Conservation (phyloP, 2,329 filamentous ascomycete genomes). For the Leptographium radiaticola region DNA sequence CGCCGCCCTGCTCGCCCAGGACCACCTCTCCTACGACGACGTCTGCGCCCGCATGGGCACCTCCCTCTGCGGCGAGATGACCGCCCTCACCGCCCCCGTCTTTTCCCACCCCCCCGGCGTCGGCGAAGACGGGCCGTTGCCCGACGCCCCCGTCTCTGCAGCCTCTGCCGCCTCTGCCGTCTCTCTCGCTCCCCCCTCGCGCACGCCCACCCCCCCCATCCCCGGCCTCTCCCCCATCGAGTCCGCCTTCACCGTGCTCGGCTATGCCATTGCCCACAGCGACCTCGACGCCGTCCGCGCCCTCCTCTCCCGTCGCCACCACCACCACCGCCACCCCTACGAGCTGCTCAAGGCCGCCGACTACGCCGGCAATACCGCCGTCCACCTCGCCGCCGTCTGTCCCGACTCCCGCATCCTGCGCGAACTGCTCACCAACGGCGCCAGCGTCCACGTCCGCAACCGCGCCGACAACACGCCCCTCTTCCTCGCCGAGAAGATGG, state of each 20-base stretch:
- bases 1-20: slow-evolving; percentile 65
- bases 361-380: slow-evolving; percentile 66
- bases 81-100: slow-evolving; percentile 56
- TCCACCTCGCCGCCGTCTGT: slow-evolving; percentile 44
- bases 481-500: slow-evolving; percentile 47
- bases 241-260: slow-evolving; percentile 60
- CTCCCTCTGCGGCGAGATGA: slow-evolving; percentile 75
- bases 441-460: slow-evolving; percentile 55
- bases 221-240: slow-evolving; percentile 31
- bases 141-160: too few relatives aligned
- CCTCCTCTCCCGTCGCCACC: slow-evolving; percentile 53
- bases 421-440: slow-evolving; percentile 45
- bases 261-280: slow-evolving; percentile 65
- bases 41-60: slow-evolving; percentile 59
- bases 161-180: too few relatives aligned
- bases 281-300: slow-evolving; percentile 53
- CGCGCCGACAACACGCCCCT: slow-evolving; percentile 52
- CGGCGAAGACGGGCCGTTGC: slow-evolving; percentile 25
- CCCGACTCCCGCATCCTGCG: slow-evolving; percentile 41
- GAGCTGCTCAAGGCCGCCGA: slow-evolving; percentile 60
- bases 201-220: slow-evolving; percentile 7
- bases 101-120: slow-evolving; percentile 60
- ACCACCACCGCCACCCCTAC: slow-evolving; percentile 34
- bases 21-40: slow-evolving; percentile 48
- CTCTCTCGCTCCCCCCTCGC: slow-evolving; percentile 40